Conservation (phyloP, 2,329 filamentous ascomycete genomes). For the Cladorrhinum sp. region DNA sequence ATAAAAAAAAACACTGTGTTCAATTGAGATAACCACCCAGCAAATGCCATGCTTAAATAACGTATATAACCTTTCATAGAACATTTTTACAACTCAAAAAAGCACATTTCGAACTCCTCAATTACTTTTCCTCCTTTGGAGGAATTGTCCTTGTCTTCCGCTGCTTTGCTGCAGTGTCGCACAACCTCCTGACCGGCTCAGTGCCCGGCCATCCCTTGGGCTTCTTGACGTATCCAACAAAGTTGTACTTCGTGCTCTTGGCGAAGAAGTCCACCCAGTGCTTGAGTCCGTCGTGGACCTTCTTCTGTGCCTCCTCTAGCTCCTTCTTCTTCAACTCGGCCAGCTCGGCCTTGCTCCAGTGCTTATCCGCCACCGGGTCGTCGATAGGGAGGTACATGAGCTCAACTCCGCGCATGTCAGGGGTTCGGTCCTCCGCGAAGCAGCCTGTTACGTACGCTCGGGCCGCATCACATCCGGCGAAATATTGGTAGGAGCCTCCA, state of each 20-base stretch:
- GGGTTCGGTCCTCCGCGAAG: slow-evolving; percentile 78
- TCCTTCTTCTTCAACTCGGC: slow-evolving; percentile 59
- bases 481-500: slow-evolving; percentile 81
- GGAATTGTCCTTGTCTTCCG: slow-evolving; percentile 57
- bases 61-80: neutral
- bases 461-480: slow-evolving; percentile 81
- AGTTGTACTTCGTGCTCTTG: slow-evolving; percentile 75
- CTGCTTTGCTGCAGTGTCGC: slow-evolving; percentile 63
- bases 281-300: slow-evolving; percentile 64
- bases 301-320: slow-evolving; percentile 57
- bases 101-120: slow-evolving; percentile 12
- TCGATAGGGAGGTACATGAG: slow-evolving; percentile 73
- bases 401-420: slow-evolving; percentile 84
- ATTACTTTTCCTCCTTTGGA: slow-evolving; percentile 32
- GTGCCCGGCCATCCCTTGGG: slow-evolving; percentile 60
- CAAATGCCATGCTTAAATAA: neutral
- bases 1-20: neutral
- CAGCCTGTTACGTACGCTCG: slow-evolving; percentile 91
- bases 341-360: slow-evolving; percentile 55
- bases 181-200: slow-evolving; percentile 61
- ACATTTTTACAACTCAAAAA: slow-evolving; percentile 2
- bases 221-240: slow-evolving; percentile 71
- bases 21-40: neutral
- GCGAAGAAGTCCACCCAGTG: slow-evolving; percentile 85
- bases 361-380: slow-evolving; percentile 58